Evolutionary conservation across 768 basidiomycete species (phyloP).

Genomic region (Termitomyces sp.): DNA sequence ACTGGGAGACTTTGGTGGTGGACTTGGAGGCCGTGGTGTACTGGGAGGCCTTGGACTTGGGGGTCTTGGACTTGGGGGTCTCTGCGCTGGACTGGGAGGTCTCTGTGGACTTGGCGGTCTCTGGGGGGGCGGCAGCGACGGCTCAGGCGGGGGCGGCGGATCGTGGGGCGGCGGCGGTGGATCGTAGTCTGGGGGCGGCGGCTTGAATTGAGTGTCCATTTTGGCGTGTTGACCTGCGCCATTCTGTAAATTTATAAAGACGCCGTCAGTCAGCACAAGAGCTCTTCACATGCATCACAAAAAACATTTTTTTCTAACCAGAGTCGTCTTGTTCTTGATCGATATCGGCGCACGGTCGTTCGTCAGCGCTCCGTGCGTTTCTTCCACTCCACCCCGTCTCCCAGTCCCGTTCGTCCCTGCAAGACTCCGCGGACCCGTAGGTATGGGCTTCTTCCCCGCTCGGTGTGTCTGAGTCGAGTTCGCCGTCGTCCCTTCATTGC

Average conservation of each 20-base stretch:
- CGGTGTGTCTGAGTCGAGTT: neutral
- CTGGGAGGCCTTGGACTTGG: too few species aligned
- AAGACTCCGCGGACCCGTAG: slow-evolving; percentile 9
- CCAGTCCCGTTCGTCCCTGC: neutral
- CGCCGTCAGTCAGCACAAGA: neutral
- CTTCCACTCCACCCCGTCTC: neutral
- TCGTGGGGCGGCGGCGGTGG: slow-evolving; percentile 17
- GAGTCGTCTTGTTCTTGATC: slow-evolving; percentile 27
- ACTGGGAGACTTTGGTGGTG: slow-evolving; percentile 23
- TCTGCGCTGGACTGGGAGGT: slow-evolving; percentile 17
- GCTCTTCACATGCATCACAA: slow-evolving; percentile 3
- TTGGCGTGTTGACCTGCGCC: neutral
- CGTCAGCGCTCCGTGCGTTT: slow-evolving; percentile 14
- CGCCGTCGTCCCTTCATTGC: neutral
- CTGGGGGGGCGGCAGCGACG: slow-evolving; percentile 17
- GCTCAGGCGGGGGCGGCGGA: slow-evolving; percentile 18
- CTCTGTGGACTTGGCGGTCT: slow-evolving; percentile 13
- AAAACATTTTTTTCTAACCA: neutral
- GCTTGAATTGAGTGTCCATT: slow-evolving; percentile 14
- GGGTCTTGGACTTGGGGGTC: slow-evolving; percentile 16
- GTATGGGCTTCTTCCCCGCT: slow-evolving; percentile 4
- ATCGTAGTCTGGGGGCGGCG: slow-evolving; percentile 22
- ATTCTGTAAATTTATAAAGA: slow-evolving; percentile 1
- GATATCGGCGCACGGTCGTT: slow-evolving; percentile 28
- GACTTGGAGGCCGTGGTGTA: too few species aligned